Evolutionary conservation across 2,329 filamentous ascomycete genomes (phyloP).

Genomic region (Colletotrichum abscissum): DNA sequence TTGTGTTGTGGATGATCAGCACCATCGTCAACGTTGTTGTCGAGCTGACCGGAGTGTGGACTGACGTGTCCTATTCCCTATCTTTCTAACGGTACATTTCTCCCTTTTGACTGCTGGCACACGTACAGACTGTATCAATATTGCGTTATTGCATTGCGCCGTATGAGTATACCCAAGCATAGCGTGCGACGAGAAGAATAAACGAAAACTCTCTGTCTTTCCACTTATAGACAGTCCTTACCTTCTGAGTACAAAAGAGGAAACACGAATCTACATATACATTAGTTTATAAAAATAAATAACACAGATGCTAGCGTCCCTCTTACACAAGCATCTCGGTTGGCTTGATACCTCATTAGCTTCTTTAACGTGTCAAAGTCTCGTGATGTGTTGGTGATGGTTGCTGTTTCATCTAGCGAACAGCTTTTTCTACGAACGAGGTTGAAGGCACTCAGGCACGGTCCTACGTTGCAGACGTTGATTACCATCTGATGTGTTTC

Average conservation of each 20-base stretch:
- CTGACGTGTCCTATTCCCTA: constrained; percentile 45
- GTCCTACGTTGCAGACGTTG: constrained; percentile 12
- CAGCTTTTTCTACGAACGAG: neutral
- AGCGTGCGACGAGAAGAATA: constrained; percentile 19
- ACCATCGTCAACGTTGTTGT: constrained; percentile 85
- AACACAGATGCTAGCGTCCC: neutral
- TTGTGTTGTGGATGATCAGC: constrained; percentile 83
- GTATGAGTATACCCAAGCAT: constrained; percentile 23
- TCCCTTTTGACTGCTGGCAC: neutral
- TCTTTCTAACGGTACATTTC: neutral
- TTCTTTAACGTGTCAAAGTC: too few relatives aligned
- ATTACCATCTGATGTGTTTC: constrained; percentile 20
- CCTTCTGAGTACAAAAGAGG: neutral
- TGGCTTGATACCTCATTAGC: constrained; percentile 1
- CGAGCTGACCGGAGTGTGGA: constrained; percentile 73
- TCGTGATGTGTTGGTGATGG: neutral
- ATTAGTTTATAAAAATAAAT: constrained; percentile 11
- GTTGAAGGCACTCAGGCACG: constrained; percentile 3
- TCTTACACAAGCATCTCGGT: neutral
- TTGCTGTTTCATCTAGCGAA: constrained; percentile 9
- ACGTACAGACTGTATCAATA: constrained; percentile 15
- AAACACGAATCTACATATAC: neutral
- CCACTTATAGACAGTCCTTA: constrained; percentile 24
- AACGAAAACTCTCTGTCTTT: neutral
- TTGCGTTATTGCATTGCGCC: constrained; percentile 21